Base-by-base conservation (phyloP, 768 basidiomycete genomes). In the Myochromella boudieri region DNA sequence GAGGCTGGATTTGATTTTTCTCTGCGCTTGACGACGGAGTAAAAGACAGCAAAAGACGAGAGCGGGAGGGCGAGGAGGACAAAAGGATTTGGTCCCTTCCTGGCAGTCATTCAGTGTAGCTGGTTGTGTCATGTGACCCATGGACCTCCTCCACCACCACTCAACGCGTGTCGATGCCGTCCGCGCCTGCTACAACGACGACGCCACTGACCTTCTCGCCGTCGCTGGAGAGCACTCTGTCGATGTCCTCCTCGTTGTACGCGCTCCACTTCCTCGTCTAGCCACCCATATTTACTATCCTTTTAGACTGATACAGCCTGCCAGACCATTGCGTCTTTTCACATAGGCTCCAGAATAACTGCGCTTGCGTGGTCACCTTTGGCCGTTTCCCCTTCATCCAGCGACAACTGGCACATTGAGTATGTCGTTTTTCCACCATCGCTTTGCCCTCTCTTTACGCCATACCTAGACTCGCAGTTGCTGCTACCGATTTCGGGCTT, bases 361-460 rank as follows among this genome's bases (percentile, higher is more conserved):
- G 78, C 91, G 4, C 63, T 92, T 11, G 87, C 90, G 2, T 92
- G 87, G 84, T 91, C 90, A 2, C 74, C 87, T 31, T 69, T 73
- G 10, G 72, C 86, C 6, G 67, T 80, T 5, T 91, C 90, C 4
- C 85, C 89, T 2, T 77, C 81, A 11, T 66, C 67, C 15, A 75
- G 75, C 43, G 82, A 84, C 45, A 67, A 76, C 28, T 92, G 90
- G 90, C 60, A 74, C 41, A 69, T 91, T 25, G 85, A 91, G 90
- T 91, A 53, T 51, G 80, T 69, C 40, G 15, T 25, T 31, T 15
- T 14, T 18, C 10, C 28, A 4, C 24, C 15, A 7, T 15, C 2
- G 1, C 15, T 22, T 3, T 7, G 6, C 29, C 4, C 18, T 34
- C n/a, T 32, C 21, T 33, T 60, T n/a, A n/a, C n/a, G 26, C 37